A percentile compares a stretch with the other conserved stretches of the same genome.
Conservation (phyloP, 768 basidiomycete species). For the Naganishia kalamii region DNA sequence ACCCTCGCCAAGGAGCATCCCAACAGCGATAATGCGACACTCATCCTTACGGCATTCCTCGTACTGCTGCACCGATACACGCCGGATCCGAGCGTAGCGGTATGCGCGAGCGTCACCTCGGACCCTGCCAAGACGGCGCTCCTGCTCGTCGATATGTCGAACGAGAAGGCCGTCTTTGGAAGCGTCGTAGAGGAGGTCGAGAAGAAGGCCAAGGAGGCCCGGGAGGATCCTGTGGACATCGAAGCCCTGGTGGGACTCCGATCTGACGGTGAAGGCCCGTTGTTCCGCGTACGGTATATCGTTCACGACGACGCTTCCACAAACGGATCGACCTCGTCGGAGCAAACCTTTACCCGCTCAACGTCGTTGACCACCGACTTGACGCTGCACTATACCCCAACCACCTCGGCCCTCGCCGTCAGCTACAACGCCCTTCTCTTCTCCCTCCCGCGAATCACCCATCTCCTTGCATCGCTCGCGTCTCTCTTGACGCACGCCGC, state of each 20-base stretch:
- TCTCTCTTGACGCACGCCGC: constrained; percentile 67
- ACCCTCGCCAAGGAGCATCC: constrained; percentile 29
- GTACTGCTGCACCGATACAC: constrained; percentile 90
- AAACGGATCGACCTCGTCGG: constrained; percentile 1
- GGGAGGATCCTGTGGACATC: constrained; percentile 72
- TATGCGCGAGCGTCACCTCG: constrained; percentile 68
- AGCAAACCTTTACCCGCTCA: constrained; percentile 8
- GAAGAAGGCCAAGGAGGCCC: constrained; percentile 73
- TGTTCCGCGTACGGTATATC: constrained; percentile 95
- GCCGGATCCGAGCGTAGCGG: constrained; percentile 85
- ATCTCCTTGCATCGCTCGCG: constrained; percentile 78
- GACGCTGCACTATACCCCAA: constrained; percentile 73
- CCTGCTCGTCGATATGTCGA: constrained; percentile 73
- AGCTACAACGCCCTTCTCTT: constrained; percentile 94
- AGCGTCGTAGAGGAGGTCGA: constrained; percentile 78
- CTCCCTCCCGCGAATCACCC: constrained; percentile 65
- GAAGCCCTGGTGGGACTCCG: constrained; percentile 64
- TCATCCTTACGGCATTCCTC: constrained; percentile 84
- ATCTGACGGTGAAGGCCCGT: constrained; percentile 40
- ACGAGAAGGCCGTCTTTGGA: constrained; percentile 74
- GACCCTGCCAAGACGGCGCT: constrained; percentile 59
- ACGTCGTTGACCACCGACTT: constrained; percentile 86
- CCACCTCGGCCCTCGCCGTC: constrained; percentile 65
- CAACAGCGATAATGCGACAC: constrained; percentile 68
- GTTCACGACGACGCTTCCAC: constrained; percentile 46